Percentiles rank a stretch among this genome's conserved stretches.
Evolutionary conservation across 2,329 filamentous ascomycete genomes (phyloP).

Genomic region (Teratosphaeria destructans): DNA sequence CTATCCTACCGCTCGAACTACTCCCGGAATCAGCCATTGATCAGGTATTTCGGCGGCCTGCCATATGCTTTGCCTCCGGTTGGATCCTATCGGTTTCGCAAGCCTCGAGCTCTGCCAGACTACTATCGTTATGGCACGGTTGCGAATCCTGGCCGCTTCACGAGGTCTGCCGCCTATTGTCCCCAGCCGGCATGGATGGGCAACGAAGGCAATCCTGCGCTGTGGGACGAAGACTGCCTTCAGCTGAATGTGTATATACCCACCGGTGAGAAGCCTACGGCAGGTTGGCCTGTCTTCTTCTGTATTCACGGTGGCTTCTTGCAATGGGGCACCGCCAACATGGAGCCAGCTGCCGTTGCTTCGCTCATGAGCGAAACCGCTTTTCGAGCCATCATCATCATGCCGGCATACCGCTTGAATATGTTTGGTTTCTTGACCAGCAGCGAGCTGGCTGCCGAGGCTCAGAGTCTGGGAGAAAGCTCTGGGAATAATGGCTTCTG

Average conservation of each 20-base stretch:
- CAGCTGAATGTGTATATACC: slow-evolving; percentile 48
- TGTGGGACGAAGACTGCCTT: slow-evolving; percentile 45
- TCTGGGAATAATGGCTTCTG: slow-evolving; percentile 46
- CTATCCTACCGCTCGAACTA: slow-evolving; percentile 22
- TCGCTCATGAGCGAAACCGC: slow-evolving; percentile 40
- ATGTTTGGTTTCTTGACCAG: slow-evolving; percentile 47
- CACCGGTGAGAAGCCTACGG: slow-evolving; percentile 30
- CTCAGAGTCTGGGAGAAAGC: slow-evolving; percentile 27
- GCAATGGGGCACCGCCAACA: slow-evolving; percentile 45
- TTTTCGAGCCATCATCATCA: slow-evolving; percentile 42
- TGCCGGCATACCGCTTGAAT: slow-evolving; percentile 48
- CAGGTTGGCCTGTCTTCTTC: slow-evolving; percentile 49
- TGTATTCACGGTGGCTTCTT: slow-evolving; percentile 49
- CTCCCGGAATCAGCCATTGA: slow-evolving; percentile 24
- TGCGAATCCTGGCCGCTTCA: slow-evolving; percentile 37
- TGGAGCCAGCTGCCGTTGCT: slow-evolving; percentile 29
- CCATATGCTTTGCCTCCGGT: slow-evolving; percentile 45
- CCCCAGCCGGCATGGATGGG: slow-evolving; percentile 36
- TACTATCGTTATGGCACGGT: slow-evolving; percentile 43
- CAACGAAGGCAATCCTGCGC: slow-evolving; percentile 12
- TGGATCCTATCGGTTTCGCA: slow-evolving; percentile 39
- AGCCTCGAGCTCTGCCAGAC: slow-evolving; percentile 36
- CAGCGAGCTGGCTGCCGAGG: slow-evolving; percentile 36
- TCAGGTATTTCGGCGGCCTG: slow-evolving; percentile 45
- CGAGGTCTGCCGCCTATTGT: slow-evolving; percentile 34